A percentile compares a stretch with the other conserved stretches of the same genome.
phyloP scores from a whole-genome alignment of 257 asterid genomes.

The Scutellaria galericulata region DNA sequence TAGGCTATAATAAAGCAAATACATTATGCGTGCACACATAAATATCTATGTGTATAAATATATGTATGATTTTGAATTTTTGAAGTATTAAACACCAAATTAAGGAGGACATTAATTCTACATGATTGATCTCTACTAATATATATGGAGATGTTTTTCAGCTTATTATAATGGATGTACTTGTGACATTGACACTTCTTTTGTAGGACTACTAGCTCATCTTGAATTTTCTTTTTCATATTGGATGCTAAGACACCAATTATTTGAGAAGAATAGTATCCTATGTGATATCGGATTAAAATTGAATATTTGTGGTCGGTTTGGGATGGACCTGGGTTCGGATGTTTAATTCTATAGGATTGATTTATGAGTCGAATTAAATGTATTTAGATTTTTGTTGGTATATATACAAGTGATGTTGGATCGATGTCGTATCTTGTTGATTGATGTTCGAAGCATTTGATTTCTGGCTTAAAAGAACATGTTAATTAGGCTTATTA shows the following conservation, averaged over 20 bases:
- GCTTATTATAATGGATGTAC: slow-evolving; percentile 28
- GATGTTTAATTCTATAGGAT: no score
- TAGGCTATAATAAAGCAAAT: neutral
- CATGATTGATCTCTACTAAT: no score
- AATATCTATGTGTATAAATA: neutral
- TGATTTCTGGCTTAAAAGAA: no score
- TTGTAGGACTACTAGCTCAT: neutral
- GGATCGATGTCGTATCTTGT: no score
- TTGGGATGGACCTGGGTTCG: no score
- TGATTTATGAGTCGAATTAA: no score
- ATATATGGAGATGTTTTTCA: slow-evolving; percentile 32
- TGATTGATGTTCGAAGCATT: no score
- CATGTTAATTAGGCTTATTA: no score
- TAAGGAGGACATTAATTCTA: slow-evolving; percentile 7
- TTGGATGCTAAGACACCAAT: neutral
- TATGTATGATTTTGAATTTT: neutral
- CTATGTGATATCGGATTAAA: slow-evolving; percentile 1
- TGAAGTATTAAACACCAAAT: slow-evolving; percentile 23
- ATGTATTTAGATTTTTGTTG: no score
- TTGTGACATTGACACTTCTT: slow-evolving; percentile 34
- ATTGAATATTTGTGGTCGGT: no score
- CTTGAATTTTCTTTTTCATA: neutral
- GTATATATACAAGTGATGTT: no score
- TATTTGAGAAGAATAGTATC: slow-evolving; percentile 21
- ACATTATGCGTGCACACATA: neutral